These are phyloP conservation scores for Amanita polypyramis DNA, from an alignment of 768 basidiomycete genomes.

Conservation along the genomic window DNA sequence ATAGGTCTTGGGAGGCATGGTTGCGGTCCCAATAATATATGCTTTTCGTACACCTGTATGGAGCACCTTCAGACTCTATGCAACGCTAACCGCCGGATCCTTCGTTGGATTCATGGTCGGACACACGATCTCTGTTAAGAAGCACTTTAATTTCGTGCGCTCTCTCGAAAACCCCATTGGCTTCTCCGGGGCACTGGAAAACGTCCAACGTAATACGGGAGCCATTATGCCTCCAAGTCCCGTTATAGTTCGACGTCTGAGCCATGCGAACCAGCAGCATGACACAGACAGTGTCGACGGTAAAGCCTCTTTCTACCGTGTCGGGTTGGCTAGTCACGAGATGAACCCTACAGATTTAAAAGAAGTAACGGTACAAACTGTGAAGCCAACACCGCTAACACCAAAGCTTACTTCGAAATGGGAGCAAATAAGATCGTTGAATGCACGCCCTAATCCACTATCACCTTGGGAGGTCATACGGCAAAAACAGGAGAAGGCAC, in stretches of 20 bases:
- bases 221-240: conserved; percentile 15
- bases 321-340: too few species aligned
- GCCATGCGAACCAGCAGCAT: neutral
- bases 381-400: conserved; percentile 8
- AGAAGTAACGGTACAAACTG: neutral
- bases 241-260: conserved; percentile 18
- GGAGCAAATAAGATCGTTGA: conserved; percentile 57
- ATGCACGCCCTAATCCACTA: conserved; percentile 26
- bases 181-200: conserved; percentile 29
- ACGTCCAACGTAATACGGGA: conserved; percentile 35
- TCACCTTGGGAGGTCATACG: conserved; percentile 66
- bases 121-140: conserved; percentile 16
- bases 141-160: conserved; percentile 26
- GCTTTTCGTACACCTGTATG: conserved; percentile 17
- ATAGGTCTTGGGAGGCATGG: conserved; percentile 10
- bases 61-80: conserved; percentile 12
- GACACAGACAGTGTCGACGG: neutral
- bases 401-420: conserved; percentile 32
- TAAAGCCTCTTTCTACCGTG: neutral
- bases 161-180: conserved; percentile 29
- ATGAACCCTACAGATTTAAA: neutral
- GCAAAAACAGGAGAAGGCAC: conserved; percentile 38
- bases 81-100: conserved; percentile 13
- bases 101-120: conserved; percentile 23
- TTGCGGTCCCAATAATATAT: conserved; percentile 10